phyloP scores from a whole-genome alignment of 2,329 filamentous ascomycete species.

The Ceratocystis harringtonii region DNA sequence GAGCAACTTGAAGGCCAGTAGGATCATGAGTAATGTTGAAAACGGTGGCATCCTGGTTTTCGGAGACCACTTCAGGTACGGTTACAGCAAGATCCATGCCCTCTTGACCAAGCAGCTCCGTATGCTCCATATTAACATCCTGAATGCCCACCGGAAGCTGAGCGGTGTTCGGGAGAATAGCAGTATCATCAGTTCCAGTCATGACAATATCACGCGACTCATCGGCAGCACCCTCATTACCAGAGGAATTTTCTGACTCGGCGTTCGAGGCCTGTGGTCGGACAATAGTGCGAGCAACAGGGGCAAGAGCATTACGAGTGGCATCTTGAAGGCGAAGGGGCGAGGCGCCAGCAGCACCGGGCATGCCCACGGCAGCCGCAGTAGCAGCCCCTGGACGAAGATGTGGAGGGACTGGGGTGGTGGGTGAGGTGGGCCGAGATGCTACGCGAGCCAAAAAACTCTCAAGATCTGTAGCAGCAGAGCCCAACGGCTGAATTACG shows the following conservation, averaged over 20 bases:
- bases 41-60: constrained; percentile 72
- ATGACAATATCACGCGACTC: constrained; percentile 63
- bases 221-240: constrained; percentile 69
- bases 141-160: constrained; percentile 73
- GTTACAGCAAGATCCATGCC: constrained; percentile 57
- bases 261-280: constrained; percentile 31
- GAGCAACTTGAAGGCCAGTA: constrained; percentile 68
- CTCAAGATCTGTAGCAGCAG: constrained; percentile 7
- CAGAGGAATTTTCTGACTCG: constrained; percentile 73
- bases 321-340: neutral
- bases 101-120: constrained; percentile 31
- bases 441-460: neutral
- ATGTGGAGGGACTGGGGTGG: constrained; percentile 18
- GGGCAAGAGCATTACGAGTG: constrained; percentile 17
- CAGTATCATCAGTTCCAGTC: constrained; percentile 53
- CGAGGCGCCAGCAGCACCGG: constrained; percentile 20
- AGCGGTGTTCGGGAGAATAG: constrained; percentile 28
- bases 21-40: constrained; percentile 89
- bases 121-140: constrained; percentile 65
- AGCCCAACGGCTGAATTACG: constrained; percentile 5
- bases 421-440: constrained; percentile 15
- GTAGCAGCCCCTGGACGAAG: constrained; percentile 56
- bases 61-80: constrained; percentile 62
- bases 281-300: constrained; percentile 39
- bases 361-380: constrained; percentile 56